Percentiles rank a stretch among this genome's conserved stretches.
Evolutionary conservation across 345 rosid species (phyloP).

Genomic region (Salix koriyanagi): DNA sequence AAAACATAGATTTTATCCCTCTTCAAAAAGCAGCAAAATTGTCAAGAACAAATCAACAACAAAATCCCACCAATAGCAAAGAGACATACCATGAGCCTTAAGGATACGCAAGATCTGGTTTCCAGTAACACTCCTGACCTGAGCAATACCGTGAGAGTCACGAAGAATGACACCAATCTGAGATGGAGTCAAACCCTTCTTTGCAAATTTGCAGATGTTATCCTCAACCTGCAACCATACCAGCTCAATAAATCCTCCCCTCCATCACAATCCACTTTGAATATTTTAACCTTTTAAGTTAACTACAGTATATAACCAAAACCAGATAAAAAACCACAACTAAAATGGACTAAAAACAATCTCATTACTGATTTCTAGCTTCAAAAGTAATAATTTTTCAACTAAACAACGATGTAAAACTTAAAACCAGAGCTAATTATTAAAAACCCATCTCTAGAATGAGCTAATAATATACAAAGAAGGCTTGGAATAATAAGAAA

Average conservation of each 20-base stretch:
- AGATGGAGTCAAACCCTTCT: conserved; percentile 32
- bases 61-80: background rate
- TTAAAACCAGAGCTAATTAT: background rate
- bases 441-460: background rate
- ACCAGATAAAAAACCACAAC: background rate
- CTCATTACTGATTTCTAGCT: background rate
- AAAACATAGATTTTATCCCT: background rate
- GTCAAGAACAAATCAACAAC: background rate
- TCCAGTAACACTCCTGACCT: conserved; percentile 30
- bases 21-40: background rate
- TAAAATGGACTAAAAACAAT: background rate
- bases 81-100: conserved; percentile 23
- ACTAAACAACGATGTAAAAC: background rate
- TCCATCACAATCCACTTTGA: background rate
- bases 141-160: conserved; percentile 34
- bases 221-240: conserved; percentile 24
- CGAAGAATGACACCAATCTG: conserved; percentile 34
- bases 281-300: background rate
- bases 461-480: background rate
- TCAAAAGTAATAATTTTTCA: background rate
- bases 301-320: background rate
- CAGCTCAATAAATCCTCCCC: background rate
- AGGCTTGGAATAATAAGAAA: background rate
- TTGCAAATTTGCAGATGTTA: conserved; percentile 31
- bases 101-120: conserved; percentile 32